Conservation (phyloP, 2,329 filamentous ascomycete species). For the Colletotrichum somersetense region DNA sequence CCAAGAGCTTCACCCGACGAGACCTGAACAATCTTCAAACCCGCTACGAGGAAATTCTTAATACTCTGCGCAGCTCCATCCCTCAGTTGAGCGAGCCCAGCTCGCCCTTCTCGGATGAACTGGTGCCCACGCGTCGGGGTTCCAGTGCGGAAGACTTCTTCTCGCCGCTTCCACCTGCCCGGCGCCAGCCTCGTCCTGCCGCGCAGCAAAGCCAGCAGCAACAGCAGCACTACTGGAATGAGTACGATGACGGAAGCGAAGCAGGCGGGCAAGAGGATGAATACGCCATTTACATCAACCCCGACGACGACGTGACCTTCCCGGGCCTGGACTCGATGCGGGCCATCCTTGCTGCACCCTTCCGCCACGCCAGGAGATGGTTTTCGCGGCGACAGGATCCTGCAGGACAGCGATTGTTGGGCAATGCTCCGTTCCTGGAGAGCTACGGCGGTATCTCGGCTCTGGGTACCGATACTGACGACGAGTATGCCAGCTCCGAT, state of each 20-base stretch:
- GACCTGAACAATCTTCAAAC: slow-evolving; percentile 69
- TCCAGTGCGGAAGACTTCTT: slow-evolving; percentile 34
- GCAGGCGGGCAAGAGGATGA: slow-evolving; percentile 65
- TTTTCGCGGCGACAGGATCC: slow-evolving; percentile 49
- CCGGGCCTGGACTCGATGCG: slow-evolving; percentile 74
- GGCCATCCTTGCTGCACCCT: slow-evolving; percentile 61
- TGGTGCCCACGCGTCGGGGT: slow-evolving; percentile 42
- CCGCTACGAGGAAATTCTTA: slow-evolving; percentile 64
- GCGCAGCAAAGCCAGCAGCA: slow-evolving; percentile 42
- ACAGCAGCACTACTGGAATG: slow-evolving; percentile 79
- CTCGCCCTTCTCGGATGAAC: slow-evolving; percentile 53
- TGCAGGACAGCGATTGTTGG: slow-evolving; percentile 27
- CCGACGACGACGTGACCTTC: slow-evolving; percentile 70
- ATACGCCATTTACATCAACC: slow-evolving; percentile 82
- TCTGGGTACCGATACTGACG: slow-evolving; percentile 55
- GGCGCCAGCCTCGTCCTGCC: slow-evolving; percentile 45
- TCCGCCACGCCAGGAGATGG: slow-evolving; percentile 66
- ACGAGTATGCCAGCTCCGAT: slow-evolving; percentile 66
- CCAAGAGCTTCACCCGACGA: slow-evolving; percentile 78
- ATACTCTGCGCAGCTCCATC: slow-evolving; percentile 60
- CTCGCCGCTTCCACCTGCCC: slow-evolving; percentile 28
- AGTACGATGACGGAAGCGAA: slow-evolving; percentile 87
- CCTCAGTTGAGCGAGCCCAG: slow-evolving; percentile 56
- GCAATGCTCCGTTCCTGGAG: slow-evolving; percentile 28
- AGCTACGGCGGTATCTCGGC: slow-evolving; percentile 44